Percentiles rank a stretch among this genome's conserved stretches.
These are phyloP conservation scores for Trypanosoma vivax DNA, from an alignment of 208 protist genomes.

Conservation along the genomic window DNA sequence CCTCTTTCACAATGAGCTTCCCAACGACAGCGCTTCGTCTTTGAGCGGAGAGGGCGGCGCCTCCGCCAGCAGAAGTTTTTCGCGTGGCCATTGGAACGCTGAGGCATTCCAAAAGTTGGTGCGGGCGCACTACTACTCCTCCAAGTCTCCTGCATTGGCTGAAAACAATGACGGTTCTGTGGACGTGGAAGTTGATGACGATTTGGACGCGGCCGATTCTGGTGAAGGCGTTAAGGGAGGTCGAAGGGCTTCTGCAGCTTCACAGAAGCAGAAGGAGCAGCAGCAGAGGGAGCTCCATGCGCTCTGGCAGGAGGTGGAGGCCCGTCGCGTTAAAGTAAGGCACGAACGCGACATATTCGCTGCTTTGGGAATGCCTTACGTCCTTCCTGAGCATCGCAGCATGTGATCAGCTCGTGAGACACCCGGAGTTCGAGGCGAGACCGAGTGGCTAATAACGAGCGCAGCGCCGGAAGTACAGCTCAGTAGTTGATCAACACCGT, in stretches of 20 bases:
- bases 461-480: too few species aligned
- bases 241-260: conserved; percentile 3
- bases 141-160: conserved; percentile 15
- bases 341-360: conserved; percentile 75
- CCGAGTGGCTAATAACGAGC: too few species aligned
- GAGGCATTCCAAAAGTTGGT: conserved; percentile 67
- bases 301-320: conserved; percentile 47
- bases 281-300: conserved; percentile 38
- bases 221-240: conserved; percentile 26
- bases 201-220: conserved; percentile 17
- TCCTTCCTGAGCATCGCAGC: conserved; percentile 60
- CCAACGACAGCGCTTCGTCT: background rate
- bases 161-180: conserved; percentile 15
- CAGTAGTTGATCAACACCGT: too few species aligned
- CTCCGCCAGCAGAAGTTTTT: background rate
- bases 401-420: conserved; percentile 15
- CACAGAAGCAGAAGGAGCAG: conserved; percentile 19
- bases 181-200: conserved; percentile 15
- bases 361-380: conserved; percentile 70
- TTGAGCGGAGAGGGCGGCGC: background rate
- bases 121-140: conserved; percentile 47
- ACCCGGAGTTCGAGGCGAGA: background rate
- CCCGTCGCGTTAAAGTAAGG: conserved; percentile 53
- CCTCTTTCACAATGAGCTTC: conserved; percentile 41
- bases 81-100: conserved; percentile 18